These are phyloP conservation scores for Candida silvicultrix DNA, from an alignment of 805 yeast genomes.

Conservation along the genomic window DNA sequence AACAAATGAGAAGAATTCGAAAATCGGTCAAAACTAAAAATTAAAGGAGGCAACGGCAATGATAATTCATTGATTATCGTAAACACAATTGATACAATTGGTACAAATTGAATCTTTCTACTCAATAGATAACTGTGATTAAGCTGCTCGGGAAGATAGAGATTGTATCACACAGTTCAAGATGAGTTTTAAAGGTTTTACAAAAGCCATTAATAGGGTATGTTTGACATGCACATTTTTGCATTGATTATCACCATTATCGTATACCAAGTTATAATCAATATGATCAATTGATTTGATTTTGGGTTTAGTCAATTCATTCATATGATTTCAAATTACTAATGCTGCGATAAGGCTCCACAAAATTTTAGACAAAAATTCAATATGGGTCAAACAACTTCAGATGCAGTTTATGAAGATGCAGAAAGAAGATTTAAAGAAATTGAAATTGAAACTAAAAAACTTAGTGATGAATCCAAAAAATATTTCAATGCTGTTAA, in stretches of 20 bases:
- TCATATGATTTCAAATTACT: too few relatives aligned
- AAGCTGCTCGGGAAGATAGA: too few relatives aligned
- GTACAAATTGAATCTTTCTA: too few relatives aligned
- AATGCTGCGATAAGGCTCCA: conserved; percentile 51
- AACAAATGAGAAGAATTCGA: too few relatives aligned
- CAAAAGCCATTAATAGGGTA: conserved; percentile 64
- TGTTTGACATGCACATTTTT: conserved; percentile 7
- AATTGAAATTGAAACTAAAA: conserved; percentile 82
- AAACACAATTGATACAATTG: too few relatives aligned
- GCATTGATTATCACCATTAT: background rate
- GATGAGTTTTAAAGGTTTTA: conserved; percentile 88
- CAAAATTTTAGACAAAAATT: conserved; percentile 86
- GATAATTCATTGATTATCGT: too few relatives aligned
- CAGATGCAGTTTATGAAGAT: conserved; percentile 85
- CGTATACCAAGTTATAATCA: too few relatives aligned
- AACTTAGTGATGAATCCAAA: conserved; percentile 82
- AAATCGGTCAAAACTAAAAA: too few relatives aligned
- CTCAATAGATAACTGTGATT: too few relatives aligned
- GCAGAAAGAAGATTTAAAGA: conserved; percentile 96
- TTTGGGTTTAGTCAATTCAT: background rate
- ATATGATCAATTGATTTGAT: background rate
- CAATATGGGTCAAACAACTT: conserved; percentile 76
- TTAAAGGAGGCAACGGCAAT: background rate
- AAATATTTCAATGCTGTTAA: conserved; percentile 88
- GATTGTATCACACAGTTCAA: background rate